phyloP scores from a whole-genome alignment of 306 rosid genomes.

The Fagus sylvatica region DNA sequence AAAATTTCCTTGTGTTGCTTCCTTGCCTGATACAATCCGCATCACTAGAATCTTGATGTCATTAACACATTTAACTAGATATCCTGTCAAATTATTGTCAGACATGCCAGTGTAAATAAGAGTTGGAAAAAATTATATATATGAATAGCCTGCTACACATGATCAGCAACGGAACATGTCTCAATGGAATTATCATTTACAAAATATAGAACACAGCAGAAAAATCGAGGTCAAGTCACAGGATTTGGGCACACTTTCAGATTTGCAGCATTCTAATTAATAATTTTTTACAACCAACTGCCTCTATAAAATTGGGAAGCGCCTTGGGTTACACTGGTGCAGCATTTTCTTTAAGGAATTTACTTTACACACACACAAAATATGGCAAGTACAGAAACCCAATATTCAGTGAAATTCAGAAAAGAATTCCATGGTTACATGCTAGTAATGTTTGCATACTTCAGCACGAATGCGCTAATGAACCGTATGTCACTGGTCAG shows the following conservation, averaged over 20 bases:
- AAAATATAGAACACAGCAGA: not conserved
- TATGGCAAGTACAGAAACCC: not conserved
- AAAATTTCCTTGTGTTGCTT: conserved; percentile 33
- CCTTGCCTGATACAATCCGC: conserved; percentile 45
- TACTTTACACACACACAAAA: not conserved
- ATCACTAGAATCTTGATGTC: conserved; percentile 59
- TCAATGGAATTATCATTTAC: not conserved
- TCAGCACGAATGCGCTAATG: not conserved
- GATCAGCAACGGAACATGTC: not conserved
- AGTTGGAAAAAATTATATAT: conserved; percentile 4
- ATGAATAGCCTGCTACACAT: conserved; percentile 13
- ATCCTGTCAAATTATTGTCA: conserved; percentile 54
- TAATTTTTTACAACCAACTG: not conserved
- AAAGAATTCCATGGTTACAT: not conserved
- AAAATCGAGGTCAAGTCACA: not conserved
- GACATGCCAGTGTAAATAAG: conserved; percentile 15
- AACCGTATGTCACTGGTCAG: not conserved
- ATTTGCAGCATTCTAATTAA: not conserved
- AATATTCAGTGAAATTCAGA: not conserved
- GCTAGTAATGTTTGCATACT: not conserved
- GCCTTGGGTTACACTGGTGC: not conserved
- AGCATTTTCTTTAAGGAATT: not conserved
- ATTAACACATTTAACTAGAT: conserved; percentile 65
- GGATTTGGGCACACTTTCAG: not conserved
- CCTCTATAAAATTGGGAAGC: not conserved